phyloP scores from a whole-genome alignment of 495 filamentous ascomycete genomes.

The Penicillium simplicissimum region DNA sequence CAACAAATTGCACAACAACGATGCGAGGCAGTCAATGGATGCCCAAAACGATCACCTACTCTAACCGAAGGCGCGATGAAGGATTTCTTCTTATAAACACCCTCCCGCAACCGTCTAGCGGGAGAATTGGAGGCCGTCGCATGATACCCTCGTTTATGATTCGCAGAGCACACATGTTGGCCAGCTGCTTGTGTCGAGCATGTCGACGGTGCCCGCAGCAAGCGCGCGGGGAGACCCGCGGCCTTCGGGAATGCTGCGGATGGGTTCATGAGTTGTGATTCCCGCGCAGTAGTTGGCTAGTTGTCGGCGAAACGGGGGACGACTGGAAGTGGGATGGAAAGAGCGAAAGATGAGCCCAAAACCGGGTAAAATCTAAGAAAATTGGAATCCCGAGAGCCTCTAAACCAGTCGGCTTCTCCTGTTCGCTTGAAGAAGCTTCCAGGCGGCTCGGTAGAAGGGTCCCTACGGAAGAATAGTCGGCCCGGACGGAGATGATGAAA shows the following conservation, averaged over 20 bases:
- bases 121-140: slow-evolving; percentile 24
- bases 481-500: slow-evolving; percentile 30
- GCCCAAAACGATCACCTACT: slow-evolving; percentile 30
- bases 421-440: slow-evolving; percentile 36
- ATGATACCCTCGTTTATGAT: slow-evolving; percentile 35
- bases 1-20: slow-evolving; percentile 2
- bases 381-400: slow-evolving; percentile 11
- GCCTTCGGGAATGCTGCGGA: slow-evolving; percentile 48
- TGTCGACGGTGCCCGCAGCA: slow-evolving; percentile 43
- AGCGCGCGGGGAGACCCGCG: slow-evolving; percentile 46
- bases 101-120: slow-evolving; percentile 27
- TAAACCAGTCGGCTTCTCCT: slow-evolving; percentile 13
- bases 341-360: slow-evolving; percentile 10
- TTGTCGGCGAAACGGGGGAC: slow-evolving; percentile 7
- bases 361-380: slow-evolving; percentile 12
- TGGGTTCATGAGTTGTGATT: slow-evolving; percentile 41
- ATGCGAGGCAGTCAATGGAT: neutral
- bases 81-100: slow-evolving; percentile 26
- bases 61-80: slow-evolving; percentile 23
- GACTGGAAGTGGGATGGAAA: neutral
- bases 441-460: slow-evolving; percentile 21
- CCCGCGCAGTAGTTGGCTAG: slow-evolving; percentile 18
- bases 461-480: slow-evolving; percentile 2
- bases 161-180: slow-evolving; percentile 22
- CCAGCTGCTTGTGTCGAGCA: slow-evolving; percentile 35